phyloP scores from a whole-genome alignment of 371 early-diverging fungal species.

The Mortierella sp. region DNA sequence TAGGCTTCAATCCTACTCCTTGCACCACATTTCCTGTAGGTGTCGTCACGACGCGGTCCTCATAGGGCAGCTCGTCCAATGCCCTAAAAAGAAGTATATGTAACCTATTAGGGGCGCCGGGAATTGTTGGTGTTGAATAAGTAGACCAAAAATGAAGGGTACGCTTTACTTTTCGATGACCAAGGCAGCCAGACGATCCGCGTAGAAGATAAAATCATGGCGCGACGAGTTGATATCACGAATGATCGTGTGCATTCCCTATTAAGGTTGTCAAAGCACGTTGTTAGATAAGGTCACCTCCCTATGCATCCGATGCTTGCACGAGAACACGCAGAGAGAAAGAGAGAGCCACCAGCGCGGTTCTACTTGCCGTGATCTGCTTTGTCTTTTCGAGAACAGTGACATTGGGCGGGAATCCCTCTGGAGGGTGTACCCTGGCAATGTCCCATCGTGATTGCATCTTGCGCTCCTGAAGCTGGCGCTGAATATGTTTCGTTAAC shows the following conservation, averaged over 20 bases:
- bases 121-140: background rate
- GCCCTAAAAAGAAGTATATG: slow-evolving; percentile 56
- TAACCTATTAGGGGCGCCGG: too few relatives aligned
- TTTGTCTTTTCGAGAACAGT: slow-evolving; percentile 68
- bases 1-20: slow-evolving; percentile 60
- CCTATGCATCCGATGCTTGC: too few relatives aligned
- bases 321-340: too few relatives aligned
- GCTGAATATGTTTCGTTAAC: slow-evolving; percentile 85
- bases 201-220: slow-evolving; percentile 91
- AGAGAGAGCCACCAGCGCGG: background rate
- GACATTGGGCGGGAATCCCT: slow-evolving; percentile 64
- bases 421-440: slow-evolving; percentile 55
- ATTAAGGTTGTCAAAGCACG: slow-evolving; percentile 1
- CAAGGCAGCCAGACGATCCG: slow-evolving; percentile 85
- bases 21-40: slow-evolving; percentile 70
- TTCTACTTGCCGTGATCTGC: slow-evolving; percentile 66
- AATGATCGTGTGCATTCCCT: slow-evolving; percentile 88
- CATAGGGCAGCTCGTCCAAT: slow-evolving; percentile 71
- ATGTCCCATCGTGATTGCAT: slow-evolving; percentile 74
- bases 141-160: too few relatives aligned
- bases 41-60: slow-evolving; percentile 63
- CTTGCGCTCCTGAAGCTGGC: slow-evolving; percentile 81
- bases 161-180: slow-evolving; percentile 78
- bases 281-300: background rate
- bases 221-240: slow-evolving; percentile 77